Evolutionary conservation across 768 basidiomycete species (phyloP), one percentile per base, ranked within the genome.

Genomic region (Fibroporia radiculosa): DNA sequence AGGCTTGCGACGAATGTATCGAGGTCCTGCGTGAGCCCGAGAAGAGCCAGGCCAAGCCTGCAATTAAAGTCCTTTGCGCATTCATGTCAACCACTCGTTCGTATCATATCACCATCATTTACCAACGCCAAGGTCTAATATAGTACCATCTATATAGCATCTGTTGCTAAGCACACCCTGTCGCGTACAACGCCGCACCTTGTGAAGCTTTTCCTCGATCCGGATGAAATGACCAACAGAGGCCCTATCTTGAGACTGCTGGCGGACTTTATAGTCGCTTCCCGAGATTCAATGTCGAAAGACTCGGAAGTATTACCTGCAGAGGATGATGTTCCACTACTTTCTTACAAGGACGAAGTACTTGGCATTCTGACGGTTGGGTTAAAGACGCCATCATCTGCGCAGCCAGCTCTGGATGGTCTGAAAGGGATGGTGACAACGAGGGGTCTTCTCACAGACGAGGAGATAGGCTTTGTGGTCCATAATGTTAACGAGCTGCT

Each of bases 1-100:
- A 84, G 33, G 82, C 86, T 0, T 85, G 84, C 49, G 75, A 80
- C 44, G 89, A 96, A 57, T 93, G 89, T 54, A 70, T 92, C 6
- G 71, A 74, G 19, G 78, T 86, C 45, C 64, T 98, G 33, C 75
- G 80, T 33, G 89, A 96, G 58, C 92, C 95, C 0, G 96, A 98
- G 62, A 98, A 97, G 67, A 84, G 77, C 59, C 87, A 92, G 60
- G 92, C 93, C 1, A 81, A 81, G 58, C 81, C 88, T 31, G 93
- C 92, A 1, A 84, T 84, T 36, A 91, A 88, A 59, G 76, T 92
- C 25, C 64, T 98, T 25, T 83, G 84, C 50, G 75, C 80, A 1
- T 77, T 92, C 52, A 73, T 89, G 62, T 66, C 74, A n/a, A 84
- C 83, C 11, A 85, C 88, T 6, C 74, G 93, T 93, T 57, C 38